phyloP scores from a whole-genome alignment of 179 eudicot species.

The Carnegiea gigantea region DNA sequence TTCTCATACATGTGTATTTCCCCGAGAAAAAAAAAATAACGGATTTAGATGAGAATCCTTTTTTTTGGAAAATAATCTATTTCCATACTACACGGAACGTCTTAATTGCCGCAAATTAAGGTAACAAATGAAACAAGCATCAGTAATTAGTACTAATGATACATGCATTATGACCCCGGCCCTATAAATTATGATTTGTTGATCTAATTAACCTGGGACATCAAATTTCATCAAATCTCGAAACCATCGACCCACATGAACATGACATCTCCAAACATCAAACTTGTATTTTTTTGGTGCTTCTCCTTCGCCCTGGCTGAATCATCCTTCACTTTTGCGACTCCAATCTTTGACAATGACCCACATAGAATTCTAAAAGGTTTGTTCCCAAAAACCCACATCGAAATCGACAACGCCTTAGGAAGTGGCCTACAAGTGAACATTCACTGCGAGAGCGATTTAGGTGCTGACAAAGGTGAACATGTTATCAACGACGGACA shows the following conservation, averaged over 20 bases:
- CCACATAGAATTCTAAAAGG: background rate
- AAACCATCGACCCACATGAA: no score
- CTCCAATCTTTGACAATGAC: background rate
- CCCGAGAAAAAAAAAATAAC: no score
- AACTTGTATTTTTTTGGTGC: background rate
- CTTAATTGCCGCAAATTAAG: background rate
- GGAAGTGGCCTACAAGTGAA: background rate
- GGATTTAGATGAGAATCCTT: no score
- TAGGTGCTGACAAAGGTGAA: background rate
- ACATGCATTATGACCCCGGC: background rate
- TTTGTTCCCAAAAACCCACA: background rate
- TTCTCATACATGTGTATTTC: background rate
- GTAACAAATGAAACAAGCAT: background rate
- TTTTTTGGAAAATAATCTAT: no score
- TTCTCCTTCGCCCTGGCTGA: background rate
- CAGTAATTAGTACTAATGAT: background rate
- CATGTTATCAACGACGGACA: background rate
- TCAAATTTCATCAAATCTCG: background rate
- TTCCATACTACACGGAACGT: background rate
- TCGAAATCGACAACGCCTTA: background rate
- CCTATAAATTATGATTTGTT: background rate
- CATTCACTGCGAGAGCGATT: background rate
- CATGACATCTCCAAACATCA: background rate
- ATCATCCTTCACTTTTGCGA: background rate
- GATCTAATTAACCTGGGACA: no score